phyloP scores from a whole-genome alignment of 2,329 filamentous ascomycete genomes.

The Neurospora sp. region DNA sequence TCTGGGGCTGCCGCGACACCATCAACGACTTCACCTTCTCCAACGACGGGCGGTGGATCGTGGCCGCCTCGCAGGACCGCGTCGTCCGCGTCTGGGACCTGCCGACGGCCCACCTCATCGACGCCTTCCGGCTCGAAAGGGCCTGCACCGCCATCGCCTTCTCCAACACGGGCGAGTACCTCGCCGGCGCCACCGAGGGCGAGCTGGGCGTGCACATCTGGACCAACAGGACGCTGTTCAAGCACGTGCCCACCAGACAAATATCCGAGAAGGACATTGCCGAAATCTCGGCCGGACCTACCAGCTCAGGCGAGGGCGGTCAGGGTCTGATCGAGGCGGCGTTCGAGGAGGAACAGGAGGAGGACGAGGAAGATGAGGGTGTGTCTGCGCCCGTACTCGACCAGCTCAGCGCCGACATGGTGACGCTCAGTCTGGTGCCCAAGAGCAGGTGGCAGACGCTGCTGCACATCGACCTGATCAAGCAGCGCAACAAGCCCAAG shows the following conservation, averaged over 20 bases:
- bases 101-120: constrained; percentile 89
- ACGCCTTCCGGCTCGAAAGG: constrained; percentile 71
- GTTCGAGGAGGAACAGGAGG: constrained; percentile 45
- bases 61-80: constrained; percentile 74
- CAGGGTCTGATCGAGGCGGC: constrained; percentile 67
- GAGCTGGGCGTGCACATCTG: constrained; percentile 86
- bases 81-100: constrained; percentile 87
- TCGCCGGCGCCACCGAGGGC: constrained; percentile 79
- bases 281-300: constrained; percentile 52
- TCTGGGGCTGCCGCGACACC: constrained; percentile 67
- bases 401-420: constrained; percentile 72
- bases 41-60: constrained; percentile 85
- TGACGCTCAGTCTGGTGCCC: constrained; percentile 82
- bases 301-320: constrained; percentile 74
- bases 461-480: constrained; percentile 83
- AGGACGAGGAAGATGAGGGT: constrained; percentile 43
- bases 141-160: constrained; percentile 80
- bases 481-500: constrained; percentile 87
- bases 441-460: constrained; percentile 91
- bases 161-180: constrained; percentile 81
- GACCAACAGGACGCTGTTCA: constrained; percentile 90
- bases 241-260: constrained; percentile 75
- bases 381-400: constrained; percentile 52
- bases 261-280: constrained; percentile 69
- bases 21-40: constrained; percentile 86